phyloP scores from a whole-genome alignment of 2,329 filamentous ascomycete species.

The Fusarium sp. region DNA sequence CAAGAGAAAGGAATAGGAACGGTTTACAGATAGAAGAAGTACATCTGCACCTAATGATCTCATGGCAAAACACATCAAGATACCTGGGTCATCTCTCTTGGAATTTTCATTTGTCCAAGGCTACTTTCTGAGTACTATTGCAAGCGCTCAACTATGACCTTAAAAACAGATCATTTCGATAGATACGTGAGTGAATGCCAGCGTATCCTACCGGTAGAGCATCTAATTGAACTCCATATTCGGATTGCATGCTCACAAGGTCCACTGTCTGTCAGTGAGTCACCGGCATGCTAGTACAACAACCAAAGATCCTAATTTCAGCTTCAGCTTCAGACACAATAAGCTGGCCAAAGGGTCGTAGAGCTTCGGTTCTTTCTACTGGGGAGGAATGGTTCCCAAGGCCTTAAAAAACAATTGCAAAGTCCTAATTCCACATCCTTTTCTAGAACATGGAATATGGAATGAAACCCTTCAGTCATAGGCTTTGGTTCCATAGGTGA shows the following conservation, averaged over 20 bases:
- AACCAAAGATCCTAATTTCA: not conserved
- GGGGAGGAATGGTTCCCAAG: not conserved
- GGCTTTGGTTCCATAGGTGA: slow-evolving; percentile 11
- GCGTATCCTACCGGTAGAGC: not conserved
- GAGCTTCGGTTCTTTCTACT: not conserved
- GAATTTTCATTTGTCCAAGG: not conserved
- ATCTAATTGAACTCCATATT: not conserved
- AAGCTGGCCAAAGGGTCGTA: not conserved
- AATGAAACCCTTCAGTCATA: not conserved
- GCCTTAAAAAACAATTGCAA: not conserved
- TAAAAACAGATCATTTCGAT: not conserved
- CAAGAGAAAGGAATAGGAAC: not conserved
- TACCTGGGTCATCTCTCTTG: not conserved
- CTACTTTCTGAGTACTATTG: not conserved
- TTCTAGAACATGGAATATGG: slow-evolving; percentile 15
- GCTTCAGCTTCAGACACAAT: not conserved
- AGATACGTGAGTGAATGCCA: not conserved
- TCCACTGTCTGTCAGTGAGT: not conserved
- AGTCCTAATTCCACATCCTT: slow-evolving; percentile 7
- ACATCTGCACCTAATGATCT: not conserved
- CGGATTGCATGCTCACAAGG: not conserved
- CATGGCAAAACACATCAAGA: not conserved
- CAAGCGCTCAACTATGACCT: not conserved
- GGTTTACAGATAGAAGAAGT: not conserved
- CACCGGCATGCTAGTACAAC: not conserved